These are phyloP conservation scores for Anastatica hierochuntica DNA, from an alignment of 345 rosid species.

Conservation along the genomic window DNA sequence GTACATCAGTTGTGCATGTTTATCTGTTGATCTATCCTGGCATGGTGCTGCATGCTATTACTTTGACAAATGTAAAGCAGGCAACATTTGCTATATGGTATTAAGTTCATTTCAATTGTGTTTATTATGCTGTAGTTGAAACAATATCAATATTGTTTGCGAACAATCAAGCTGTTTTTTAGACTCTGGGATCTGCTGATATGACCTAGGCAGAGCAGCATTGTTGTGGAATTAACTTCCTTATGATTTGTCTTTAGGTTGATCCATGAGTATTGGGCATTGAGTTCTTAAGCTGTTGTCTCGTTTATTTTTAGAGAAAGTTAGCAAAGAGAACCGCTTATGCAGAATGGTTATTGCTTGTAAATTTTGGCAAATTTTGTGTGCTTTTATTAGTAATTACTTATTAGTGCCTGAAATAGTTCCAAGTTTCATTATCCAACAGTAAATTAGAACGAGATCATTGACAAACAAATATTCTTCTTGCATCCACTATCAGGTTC, in stretches of 20 bases:
- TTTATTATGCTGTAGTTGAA: neutral
- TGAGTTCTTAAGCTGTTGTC: neutral
- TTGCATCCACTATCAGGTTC: constrained; percentile 45
- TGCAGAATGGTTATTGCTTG: neutral
- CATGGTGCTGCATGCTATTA: neutral
- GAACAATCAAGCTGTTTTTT: neutral
- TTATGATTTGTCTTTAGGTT: neutral
- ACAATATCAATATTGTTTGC: too few relatives aligned
- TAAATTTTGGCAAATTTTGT: neutral
- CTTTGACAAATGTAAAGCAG: neutral
- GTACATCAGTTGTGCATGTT: neutral
- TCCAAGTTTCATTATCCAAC: constrained; percentile 2
- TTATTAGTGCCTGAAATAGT: neutral
- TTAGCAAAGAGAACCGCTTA: neutral
- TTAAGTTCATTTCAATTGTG: neutral
- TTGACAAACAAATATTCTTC: constrained; percentile 3
- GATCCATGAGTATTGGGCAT: constrained; percentile 2
- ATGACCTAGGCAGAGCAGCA: neutral
- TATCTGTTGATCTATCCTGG: constrained; percentile 2
- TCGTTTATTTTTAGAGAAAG: neutral
- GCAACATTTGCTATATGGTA: neutral
- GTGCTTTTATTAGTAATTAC: neutral
- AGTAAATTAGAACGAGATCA: neutral
- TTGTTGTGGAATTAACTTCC: too few relatives aligned
- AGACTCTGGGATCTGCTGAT: constrained; percentile 10